A percentile compares a stretch with the other conserved stretches of the same genome.
Evolutionary conservation across 2,329 filamentous ascomycete species (phyloP).

Genomic region (Magnaporthiopsis incrustans): DNA sequence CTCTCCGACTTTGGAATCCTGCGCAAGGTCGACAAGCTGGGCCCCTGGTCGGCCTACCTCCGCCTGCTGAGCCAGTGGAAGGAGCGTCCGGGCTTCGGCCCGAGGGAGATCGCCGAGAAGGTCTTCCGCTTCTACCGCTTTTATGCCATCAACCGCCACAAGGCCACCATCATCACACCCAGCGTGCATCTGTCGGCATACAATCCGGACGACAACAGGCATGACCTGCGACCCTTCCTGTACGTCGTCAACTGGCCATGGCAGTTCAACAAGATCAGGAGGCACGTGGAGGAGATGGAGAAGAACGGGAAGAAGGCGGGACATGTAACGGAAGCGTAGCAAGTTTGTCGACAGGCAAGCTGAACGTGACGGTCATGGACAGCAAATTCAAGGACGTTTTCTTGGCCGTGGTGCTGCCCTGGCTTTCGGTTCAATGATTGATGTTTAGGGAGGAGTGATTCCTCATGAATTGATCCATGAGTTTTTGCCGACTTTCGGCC

Average conservation of each 20-base stretch:
- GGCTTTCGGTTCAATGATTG: too few species aligned
- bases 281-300: slow-evolving; percentile 26
- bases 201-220: slow-evolving; percentile 32
- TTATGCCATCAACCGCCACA: slow-evolving; percentile 58
- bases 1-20: slow-evolving; percentile 28
- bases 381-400: too few species aligned
- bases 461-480: too few species aligned
- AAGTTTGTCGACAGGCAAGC: too few species aligned
- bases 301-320: slow-evolving; percentile 15
- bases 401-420: too few species aligned
- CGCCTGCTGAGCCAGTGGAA: slow-evolving; percentile 31
- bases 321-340: neutral
- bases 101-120: slow-evolving; percentile 33
- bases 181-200: slow-evolving; percentile 37
- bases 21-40: slow-evolving; percentile 32
- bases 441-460: too few species aligned
- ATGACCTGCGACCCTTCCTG: slow-evolving; percentile 32
- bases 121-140: slow-evolving; percentile 35
- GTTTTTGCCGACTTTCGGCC: too few species aligned
- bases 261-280: slow-evolving; percentile 33
- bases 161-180: slow-evolving; percentile 53
- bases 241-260: slow-evolving; percentile 30
- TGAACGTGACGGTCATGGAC: too few species aligned
- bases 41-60: slow-evolving; percentile 31
- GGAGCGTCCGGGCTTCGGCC: slow-evolving; percentile 20